Evolutionary conservation across 352 stramenopile species (phyloP).

Genomic region (Pythium apleroticum): DNA sequence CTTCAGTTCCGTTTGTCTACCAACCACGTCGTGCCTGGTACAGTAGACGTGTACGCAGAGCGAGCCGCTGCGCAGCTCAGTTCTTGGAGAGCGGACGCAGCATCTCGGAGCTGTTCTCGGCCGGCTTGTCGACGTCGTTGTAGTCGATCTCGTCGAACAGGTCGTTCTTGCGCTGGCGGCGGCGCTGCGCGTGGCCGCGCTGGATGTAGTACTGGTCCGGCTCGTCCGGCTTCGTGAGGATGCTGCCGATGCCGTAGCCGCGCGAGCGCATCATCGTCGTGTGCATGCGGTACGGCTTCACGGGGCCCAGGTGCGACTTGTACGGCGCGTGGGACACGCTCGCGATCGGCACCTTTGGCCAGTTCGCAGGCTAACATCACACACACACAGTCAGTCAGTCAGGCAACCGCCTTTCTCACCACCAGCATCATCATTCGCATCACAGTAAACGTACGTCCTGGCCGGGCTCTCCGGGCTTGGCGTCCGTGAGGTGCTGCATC

Average conservation of each 20-base stretch:
- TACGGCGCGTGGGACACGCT: slow-evolving; percentile 66
- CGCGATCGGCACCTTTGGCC: slow-evolving; percentile 60
- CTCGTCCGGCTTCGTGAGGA: slow-evolving; percentile 56
- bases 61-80: no score
- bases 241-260: slow-evolving; percentile 77
- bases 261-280: slow-evolving; percentile 76
- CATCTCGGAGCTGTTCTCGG: slow-evolving; percentile 40
- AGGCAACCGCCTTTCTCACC: not conserved
- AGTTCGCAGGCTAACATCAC: slow-evolving; percentile 70
- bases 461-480: slow-evolving; percentile 47
- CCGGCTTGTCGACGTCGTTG: slow-evolving; percentile 66
- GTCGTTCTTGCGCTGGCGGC: slow-evolving; percentile 56
- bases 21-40: not conserved
- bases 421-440: not conserved
- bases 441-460: slow-evolving; percentile 51
- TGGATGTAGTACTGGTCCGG: slow-evolving; percentile 86
- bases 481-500: slow-evolving; percentile 83
- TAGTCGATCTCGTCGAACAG: slow-evolving; percentile 82
- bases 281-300: slow-evolving; percentile 74
- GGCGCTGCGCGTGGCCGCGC: slow-evolving; percentile 66
- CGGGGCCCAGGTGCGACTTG: slow-evolving; percentile 59
- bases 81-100: slow-evolving; percentile 65
- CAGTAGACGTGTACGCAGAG: not conserved
- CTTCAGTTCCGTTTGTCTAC: slow-evolving; percentile 1
- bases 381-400: not conserved